Evolutionary conservation across 306 rosid genomes (phyloP).

Genomic region (Lupinus albus): DNA sequence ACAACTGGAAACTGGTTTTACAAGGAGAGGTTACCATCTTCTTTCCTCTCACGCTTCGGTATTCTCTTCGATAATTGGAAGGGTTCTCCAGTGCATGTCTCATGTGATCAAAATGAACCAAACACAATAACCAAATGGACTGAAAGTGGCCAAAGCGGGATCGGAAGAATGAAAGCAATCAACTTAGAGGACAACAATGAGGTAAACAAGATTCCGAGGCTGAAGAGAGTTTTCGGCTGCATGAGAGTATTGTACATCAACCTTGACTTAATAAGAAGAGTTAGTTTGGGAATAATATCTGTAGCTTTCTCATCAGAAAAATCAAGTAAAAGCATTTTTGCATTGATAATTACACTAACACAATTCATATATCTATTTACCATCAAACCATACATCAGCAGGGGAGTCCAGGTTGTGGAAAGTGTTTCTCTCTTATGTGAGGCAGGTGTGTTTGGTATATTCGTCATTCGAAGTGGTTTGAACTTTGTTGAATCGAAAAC

Average conservation of each 20-base stretch:
- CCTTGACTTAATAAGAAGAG: constrained; percentile 56
- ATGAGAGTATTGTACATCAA: constrained; percentile 57
- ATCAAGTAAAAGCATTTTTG: constrained; percentile 53
- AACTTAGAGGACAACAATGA: constrained; percentile 55
- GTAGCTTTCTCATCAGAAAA: constrained; percentile 53
- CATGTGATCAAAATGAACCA: constrained; percentile 52
- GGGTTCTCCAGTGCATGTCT: constrained; percentile 51
- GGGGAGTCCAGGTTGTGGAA: constrained; percentile 57
- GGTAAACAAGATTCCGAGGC: constrained; percentile 44
- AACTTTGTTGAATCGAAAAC: constrained; percentile 36
- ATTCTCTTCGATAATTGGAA: constrained; percentile 58
- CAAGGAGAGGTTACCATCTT: constrained; percentile 52
- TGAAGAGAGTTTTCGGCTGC: constrained; percentile 53
- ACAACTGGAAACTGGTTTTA: constrained; percentile 61
- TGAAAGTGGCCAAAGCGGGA: constrained; percentile 45
- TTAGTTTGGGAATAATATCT: constrained; percentile 59
- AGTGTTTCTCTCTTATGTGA: constrained; percentile 61
- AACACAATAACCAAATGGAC: constrained; percentile 48
- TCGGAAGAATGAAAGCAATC: constrained; percentile 42
- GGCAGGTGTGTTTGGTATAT: constrained; percentile 49
- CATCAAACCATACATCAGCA: constrained; percentile 58
- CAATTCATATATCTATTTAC: constrained; percentile 54
- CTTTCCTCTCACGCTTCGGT: constrained; percentile 57
- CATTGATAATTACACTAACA: constrained; percentile 51
- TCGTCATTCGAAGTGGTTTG: constrained; percentile 39